Evolutionary conservation across 1,139 yeast species (phyloP).

Genomic region (Nakaseomyces sp.): DNA sequence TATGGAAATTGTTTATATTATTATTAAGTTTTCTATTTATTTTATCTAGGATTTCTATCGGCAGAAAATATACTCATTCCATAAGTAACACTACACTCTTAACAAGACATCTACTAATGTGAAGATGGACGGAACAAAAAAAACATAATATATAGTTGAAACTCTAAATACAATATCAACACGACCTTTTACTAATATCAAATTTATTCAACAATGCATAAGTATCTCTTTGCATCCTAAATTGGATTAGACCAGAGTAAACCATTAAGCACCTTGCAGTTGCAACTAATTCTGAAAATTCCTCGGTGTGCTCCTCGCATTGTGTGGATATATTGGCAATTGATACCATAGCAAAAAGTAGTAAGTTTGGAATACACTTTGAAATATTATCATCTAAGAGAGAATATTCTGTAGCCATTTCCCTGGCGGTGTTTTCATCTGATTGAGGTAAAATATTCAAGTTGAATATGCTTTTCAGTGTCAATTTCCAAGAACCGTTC

Average conservation of each 20-base stretch:
- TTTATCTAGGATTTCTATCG: no score
- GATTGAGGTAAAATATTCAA: conserved; percentile 58
- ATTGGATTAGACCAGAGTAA: conserved; percentile 92
- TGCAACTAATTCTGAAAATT: conserved; percentile 39
- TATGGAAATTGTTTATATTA: not conserved
- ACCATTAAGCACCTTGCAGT: conserved; percentile 72
- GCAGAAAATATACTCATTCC: no score
- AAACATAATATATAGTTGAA: no score
- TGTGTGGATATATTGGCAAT: conserved; percentile 51
- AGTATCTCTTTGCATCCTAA: conserved; percentile 88
- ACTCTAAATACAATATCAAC: no score
- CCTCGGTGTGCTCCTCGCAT: conserved; percentile 42
- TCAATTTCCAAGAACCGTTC: conserved; percentile 50
- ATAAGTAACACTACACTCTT: no score
- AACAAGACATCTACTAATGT: no score
- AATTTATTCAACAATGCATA: conserved; percentile 59
- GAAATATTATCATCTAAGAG: conserved; percentile 62
- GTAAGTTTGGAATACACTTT: conserved; percentile 69
- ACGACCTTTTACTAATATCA: conserved; percentile 1
- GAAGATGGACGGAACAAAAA: no score
- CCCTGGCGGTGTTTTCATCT: conserved; percentile 42
- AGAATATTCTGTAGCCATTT: conserved; percentile 48
- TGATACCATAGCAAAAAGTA: conserved; percentile 76
- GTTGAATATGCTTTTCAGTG: conserved; percentile 49
- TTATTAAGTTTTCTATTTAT: no score